Conservation (phyloP, 1,139 yeast species). For the Blastobotrys raffinosifermentans region DNA sequence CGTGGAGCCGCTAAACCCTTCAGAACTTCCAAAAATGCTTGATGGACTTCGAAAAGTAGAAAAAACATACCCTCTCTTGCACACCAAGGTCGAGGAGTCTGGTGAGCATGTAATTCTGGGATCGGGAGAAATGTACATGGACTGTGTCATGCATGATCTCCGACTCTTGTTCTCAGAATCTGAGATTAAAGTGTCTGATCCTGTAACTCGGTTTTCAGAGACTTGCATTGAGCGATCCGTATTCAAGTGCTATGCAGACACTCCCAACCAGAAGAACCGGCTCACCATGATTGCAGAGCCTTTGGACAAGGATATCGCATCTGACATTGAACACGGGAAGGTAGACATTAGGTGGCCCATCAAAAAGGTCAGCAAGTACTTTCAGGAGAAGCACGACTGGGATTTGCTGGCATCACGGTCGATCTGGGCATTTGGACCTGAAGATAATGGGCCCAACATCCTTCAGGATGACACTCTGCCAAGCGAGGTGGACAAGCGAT, state of each 20-base stretch:
- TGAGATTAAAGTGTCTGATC: slow-evolving; percentile 79
- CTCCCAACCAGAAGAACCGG: slow-evolving; percentile 49
- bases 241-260: slow-evolving; percentile 55
- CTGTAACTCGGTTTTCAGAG: slow-evolving; percentile 75
- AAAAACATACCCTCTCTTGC: slow-evolving; percentile 60
- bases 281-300: slow-evolving; percentile 81
- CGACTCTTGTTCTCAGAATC: slow-evolving; percentile 56
- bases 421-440: slow-evolving; percentile 75
- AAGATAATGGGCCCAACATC: slow-evolving; percentile 50
- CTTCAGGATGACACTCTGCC: slow-evolving; percentile 74
- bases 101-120: slow-evolving; percentile 83
- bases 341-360: slow-evolving; percentile 38
- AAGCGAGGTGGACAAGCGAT: slow-evolving; percentile 56
- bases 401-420: slow-evolving; percentile 80
- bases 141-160: slow-evolving; percentile 74
- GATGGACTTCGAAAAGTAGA: slow-evolving; percentile 60
- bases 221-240: slow-evolving; percentile 64
- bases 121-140: slow-evolving; percentile 84
- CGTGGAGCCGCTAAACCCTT: slow-evolving; percentile 73
- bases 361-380: slow-evolving; percentile 43
- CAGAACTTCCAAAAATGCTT: slow-evolving; percentile 67
- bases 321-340: slow-evolving; percentile 52
- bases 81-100: slow-evolving; percentile 72
- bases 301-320: slow-evolving; percentile 46
- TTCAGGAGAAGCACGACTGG: slow-evolving; percentile 64